Base-by-base conservation (phyloP, 768 basidiomycete genomes). In the Hemileccinum impolitum region DNA sequence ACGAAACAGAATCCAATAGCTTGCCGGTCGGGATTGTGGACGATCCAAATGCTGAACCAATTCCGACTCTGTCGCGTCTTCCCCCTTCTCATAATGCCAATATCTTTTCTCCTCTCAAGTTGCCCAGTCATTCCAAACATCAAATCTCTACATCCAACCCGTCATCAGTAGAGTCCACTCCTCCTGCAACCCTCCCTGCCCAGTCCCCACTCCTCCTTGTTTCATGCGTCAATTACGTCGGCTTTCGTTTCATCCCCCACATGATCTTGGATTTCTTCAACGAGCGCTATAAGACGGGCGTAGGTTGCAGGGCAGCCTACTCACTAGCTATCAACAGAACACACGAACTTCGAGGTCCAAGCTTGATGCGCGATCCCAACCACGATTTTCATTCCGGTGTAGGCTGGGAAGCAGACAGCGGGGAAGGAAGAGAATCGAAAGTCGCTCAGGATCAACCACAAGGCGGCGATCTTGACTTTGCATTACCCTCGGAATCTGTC, bases 181-280 rank as follows among this genome's bases (percentile, higher is more conserved):
- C 82, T 7, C 84, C 85, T 6, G 51, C 74, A 12, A 54, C 65
- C 9, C 75, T 96, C 36, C 88, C 91, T 3, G 70, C 78, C 0
- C 82, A 85, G 34, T 90, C 95, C 1, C 87, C 95, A 2, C 71
- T 97, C 45, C 77, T 91, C 21, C 75, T 92, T 37, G 81, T 92
- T 26, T 75, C 83, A 12, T 91, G 84, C 65, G 75, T 77, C 34
- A 81, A 92, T 60, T 77, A 85, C 56, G 75, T 95, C 45, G 94
- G 94, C 7, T 78, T 94, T 62, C 78, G 76, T 25, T 88, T 90
- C 60, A 83, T 95, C 48, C 94, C 94, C 12, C 70, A 79, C 57
- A 94, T 95, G 92, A 79, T 95, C 40, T 86, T 83, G 81, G 89
- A 84, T 54, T 93, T 93, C 69, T 97, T 96, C 74, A 94, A 92